Percentiles rank a stretch among this genome's conserved stretches.
Conservation (phyloP, 768 basidiomycete species). For the Erythrobasidium yunnanense region DNA sequence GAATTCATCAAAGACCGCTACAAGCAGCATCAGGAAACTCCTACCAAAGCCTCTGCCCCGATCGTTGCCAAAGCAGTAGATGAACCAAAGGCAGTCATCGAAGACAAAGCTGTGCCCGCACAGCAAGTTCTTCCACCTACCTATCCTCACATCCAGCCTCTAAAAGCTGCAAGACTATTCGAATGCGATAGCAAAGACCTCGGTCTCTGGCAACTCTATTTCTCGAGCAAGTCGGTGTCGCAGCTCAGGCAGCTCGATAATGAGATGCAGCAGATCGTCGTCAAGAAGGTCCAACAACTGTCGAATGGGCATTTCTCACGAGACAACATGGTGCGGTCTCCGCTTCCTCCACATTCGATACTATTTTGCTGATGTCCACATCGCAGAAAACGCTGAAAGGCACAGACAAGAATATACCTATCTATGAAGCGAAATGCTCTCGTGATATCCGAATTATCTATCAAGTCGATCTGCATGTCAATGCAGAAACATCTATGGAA, state of each 20-base stretch:
- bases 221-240: not conserved
- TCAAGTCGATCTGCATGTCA: not conserved
- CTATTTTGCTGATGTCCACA: not conserved
- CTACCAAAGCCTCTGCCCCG: no score
- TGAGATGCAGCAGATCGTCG: not conserved
- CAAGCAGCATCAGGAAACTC: no score
- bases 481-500: not conserved
- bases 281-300: slow-evolving; percentile 20
- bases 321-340: slow-evolving; percentile 21
- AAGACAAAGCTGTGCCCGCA: no score
- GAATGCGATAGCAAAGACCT: not conserved
- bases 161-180: not conserved
- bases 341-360: not conserved
- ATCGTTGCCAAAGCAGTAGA: no score
- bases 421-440: slow-evolving; percentile 25
- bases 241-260: slow-evolving; percentile 20
- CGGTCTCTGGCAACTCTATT: not conserved
- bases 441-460: slow-evolving; percentile 24
- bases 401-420: slow-evolving; percentile 2
- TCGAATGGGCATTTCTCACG: slow-evolving; percentile 10
- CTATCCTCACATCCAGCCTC: not conserved
- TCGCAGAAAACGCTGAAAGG: not conserved
- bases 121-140: not conserved
- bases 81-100: no score
- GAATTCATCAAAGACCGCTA: no score